Base-by-base conservation (phyloP, 2,329 filamentous ascomycete genomes). In the Anisogramma anomala region DNA sequence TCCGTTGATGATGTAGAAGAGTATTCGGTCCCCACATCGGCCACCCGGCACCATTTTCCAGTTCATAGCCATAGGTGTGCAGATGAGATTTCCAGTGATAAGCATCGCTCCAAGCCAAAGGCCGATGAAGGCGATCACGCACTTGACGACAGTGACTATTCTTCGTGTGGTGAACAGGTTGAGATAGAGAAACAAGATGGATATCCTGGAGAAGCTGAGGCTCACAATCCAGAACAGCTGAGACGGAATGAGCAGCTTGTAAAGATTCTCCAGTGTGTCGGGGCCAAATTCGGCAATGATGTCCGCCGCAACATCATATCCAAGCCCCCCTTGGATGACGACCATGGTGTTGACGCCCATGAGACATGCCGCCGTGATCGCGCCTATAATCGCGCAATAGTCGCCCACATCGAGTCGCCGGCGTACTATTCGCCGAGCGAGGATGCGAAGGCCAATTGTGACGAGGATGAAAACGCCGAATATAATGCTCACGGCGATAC, bases 371-470 rank as follows among this genome's bases (percentile, higher is more conserved):
- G 30, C 26, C 10, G 19, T 6, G 15, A n/a, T 20, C 11, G 28
- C 30, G 20, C 27, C 37, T 13, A 33, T 9, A 13, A 33, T 18
- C 11, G 37, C 37, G 13, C 37, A 40, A 22, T 33, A 40, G 11
- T 40, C 37, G 22, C 30, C 33, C 15, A 33, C 11, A 7, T 40
- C 33, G 15, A 40, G 9, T 8, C 14, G 9, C 6, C 37, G 37
- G 15, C 28, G 22, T n/a, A 23, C 25, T 11, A 40, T 33, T 22
- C 37, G 27, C 15, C 37, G 30, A 20, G 37, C 37, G 37, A 33
- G 11, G 15, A 33, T n/a, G 5, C 37, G 37, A 13, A 40, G 37
- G 22, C 23, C 2, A 1, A 40, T 23, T n/a, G 28, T 13, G 6
- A 18, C 14, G n/a, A 31, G 11, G 10, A 31, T 15, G 3, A 40